Evolutionary conservation across 2,329 filamentous ascomycete genomes (phyloP).

Genomic region (Curvularia lunata): DNA sequence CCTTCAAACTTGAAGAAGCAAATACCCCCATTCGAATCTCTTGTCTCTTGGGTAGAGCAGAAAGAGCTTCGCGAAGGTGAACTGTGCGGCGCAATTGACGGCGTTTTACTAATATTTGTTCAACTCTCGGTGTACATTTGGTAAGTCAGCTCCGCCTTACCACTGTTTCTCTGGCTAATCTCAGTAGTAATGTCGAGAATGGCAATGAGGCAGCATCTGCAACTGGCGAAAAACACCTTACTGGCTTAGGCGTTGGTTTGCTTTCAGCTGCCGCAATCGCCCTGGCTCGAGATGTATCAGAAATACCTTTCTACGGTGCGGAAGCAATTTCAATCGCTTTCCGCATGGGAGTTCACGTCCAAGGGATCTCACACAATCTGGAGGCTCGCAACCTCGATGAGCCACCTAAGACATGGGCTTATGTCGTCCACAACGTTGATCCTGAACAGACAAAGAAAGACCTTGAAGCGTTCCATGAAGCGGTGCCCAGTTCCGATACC

Average conservation of each 20-base stretch:
- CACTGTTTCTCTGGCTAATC: background rate
- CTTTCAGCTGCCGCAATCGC: constrained; percentile 54
- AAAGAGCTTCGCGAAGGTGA: constrained; percentile 49
- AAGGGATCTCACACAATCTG: constrained; percentile 53
- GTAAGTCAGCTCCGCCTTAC: constrained; percentile 40
- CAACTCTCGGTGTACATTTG: constrained; percentile 55
- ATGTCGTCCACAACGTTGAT: constrained; percentile 48
- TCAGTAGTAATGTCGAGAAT: background rate
- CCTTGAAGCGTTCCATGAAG: constrained; percentile 45
- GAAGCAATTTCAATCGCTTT: constrained; percentile 55
- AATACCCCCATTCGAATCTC: constrained; percentile 49
- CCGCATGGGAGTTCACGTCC: constrained; percentile 55
- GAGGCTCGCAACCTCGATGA: constrained; percentile 43
- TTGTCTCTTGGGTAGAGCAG: constrained; percentile 47
- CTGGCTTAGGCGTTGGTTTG: constrained; percentile 52
- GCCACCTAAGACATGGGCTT: constrained; percentile 51
- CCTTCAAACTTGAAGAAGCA: constrained; percentile 34
- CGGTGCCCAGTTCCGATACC: constrained; percentile 25
- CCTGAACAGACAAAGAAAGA: constrained; percentile 47
- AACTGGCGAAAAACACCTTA: background rate
- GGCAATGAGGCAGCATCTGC: background rate
- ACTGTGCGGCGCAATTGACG: constrained; percentile 55
- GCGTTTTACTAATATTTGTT: constrained; percentile 51
- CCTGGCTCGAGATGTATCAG: constrained; percentile 48
- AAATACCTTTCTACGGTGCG: constrained; percentile 52